A percentile compares a stretch with the other conserved stretches of the same genome.
These are phyloP conservation scores for Auricularia cornea DNA, from an alignment of 768 basidiomycete genomes.

Conservation along the genomic window DNA sequence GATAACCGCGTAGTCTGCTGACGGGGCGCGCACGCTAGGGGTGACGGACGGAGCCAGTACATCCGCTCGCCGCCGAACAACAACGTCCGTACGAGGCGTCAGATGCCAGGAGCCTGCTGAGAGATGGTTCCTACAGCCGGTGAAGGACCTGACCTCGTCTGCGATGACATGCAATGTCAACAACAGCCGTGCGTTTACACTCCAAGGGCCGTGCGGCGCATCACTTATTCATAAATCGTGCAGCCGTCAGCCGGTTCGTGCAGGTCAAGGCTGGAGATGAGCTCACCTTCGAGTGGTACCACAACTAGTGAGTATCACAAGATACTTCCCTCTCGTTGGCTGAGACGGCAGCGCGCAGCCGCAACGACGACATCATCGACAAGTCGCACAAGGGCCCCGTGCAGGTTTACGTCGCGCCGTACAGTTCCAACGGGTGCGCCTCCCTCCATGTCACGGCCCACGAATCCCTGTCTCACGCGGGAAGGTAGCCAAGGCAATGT, in stretches of 20 bases:
- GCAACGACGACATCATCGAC: constrained; percentile 9
- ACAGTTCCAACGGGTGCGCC: constrained; percentile 1
- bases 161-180: constrained; percentile 9
- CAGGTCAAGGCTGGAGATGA: background rate
- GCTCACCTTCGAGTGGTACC: constrained; percentile 10
- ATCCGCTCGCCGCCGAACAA: background rate
- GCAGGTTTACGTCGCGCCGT: constrained; percentile 6
- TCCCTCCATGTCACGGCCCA: no score
- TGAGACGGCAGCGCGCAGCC: background rate
- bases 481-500: background rate
- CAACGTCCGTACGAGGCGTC: background rate
- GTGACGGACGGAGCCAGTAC: background rate
- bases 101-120: background rate
- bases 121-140: background rate
- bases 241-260: background rate
- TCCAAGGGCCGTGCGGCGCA: background rate
- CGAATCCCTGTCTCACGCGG: background rate
- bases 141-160: constrained; percentile 5
- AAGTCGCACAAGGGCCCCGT: constrained; percentile 7
- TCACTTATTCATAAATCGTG: no score
- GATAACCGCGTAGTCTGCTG: no score
- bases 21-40: background rate
- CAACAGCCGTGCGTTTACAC: background rate
- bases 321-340: background rate
- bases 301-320: constrained; percentile 1